phyloP scores from a whole-genome alignment of 192 early-diverging fungal genomes.

The Backusella sp. region DNA sequence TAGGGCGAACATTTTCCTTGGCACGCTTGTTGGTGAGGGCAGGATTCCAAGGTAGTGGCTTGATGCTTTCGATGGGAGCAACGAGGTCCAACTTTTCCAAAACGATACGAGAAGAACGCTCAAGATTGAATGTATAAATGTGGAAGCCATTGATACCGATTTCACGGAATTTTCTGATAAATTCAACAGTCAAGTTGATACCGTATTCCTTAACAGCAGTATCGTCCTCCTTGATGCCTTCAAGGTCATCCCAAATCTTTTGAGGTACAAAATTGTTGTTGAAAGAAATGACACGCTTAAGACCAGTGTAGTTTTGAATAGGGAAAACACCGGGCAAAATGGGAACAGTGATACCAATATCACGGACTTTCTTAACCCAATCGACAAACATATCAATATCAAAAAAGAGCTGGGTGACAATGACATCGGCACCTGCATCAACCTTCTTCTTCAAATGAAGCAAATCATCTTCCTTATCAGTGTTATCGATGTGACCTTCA shows the following conservation, averaged over 20 bases:
- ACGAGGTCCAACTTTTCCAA: conserved; percentile 84
- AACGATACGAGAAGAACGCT: conserved; percentile 82
- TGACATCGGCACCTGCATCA: conserved; percentile 90
- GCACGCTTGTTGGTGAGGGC: conserved; percentile 83
- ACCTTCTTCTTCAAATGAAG: conserved; percentile 82
- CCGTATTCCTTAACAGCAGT: conserved; percentile 94
- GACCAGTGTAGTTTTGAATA: conserved; percentile 91
- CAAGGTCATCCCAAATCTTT: conserved; percentile 79
- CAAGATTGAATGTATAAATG: conserved; percentile 94
- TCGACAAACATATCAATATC: conserved; percentile 84
- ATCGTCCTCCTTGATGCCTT: conserved; percentile 98
- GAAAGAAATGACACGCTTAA: conserved; percentile 89
- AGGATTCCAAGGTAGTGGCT: conserved; percentile 41
- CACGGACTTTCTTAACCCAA: conserved; percentile 77
- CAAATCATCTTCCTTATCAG: conserved; percentile 75
- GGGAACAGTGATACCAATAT: conserved; percentile 72
- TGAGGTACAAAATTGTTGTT: conserved; percentile 88
- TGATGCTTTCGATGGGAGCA: conserved; percentile 57
- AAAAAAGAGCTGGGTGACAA: conserved; percentile 96
- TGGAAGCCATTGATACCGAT: conserved; percentile 80
- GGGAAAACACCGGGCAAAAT: conserved; percentile 98
- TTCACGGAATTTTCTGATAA: conserved; percentile 50
- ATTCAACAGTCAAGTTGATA: conserved; percentile 79
- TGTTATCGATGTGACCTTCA: conserved; percentile 87
- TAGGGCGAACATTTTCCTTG: conserved; percentile 95